Conservation (phyloP, 2,329 filamentous ascomycete species). For the Curvularia hawaiiensis region DNA sequence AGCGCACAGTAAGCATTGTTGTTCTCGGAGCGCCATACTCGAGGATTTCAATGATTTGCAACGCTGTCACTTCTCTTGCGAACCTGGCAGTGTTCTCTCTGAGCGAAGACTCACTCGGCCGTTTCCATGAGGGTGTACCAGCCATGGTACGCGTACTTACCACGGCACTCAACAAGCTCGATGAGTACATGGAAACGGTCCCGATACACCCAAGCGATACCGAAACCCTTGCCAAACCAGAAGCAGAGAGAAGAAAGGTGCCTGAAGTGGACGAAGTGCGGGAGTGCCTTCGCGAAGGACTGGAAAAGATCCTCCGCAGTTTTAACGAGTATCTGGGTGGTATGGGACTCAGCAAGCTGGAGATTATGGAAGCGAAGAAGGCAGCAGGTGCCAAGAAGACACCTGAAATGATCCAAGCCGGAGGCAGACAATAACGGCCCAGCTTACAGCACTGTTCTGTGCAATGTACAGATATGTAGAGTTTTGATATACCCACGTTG, state of each 20-base stretch:
- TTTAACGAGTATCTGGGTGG: slow-evolving; percentile 78
- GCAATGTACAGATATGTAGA: slow-evolving; percentile 3
- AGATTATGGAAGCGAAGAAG: slow-evolving; percentile 67
- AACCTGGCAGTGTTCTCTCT: slow-evolving; percentile 75
- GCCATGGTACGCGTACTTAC: slow-evolving; percentile 76
- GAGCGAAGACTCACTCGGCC: slow-evolving; percentile 80
- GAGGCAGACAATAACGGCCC: not conserved
- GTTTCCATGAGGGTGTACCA: slow-evolving; percentile 82
- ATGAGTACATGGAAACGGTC: slow-evolving; percentile 65
- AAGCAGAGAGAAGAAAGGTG: slow-evolving; percentile 51
- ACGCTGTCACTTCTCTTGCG: slow-evolving; percentile 70
- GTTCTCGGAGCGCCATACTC: slow-evolving; percentile 77
- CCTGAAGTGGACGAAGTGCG: slow-evolving; percentile 74
- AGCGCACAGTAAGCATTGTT: slow-evolving; percentile 66
- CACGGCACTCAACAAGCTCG: slow-evolving; percentile 68
- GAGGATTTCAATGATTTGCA: slow-evolving; percentile 51
- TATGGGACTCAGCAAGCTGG: slow-evolving; percentile 70
- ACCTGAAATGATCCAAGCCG: slow-evolving; percentile 33
- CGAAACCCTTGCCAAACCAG: slow-evolving; percentile 54
- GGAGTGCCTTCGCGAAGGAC: slow-evolving; percentile 65
- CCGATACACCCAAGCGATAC: slow-evolving; percentile 81
- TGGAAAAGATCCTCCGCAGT: slow-evolving; percentile 68
- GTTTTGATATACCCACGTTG: slow-evolving; percentile 1
- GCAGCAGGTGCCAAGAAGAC: slow-evolving; percentile 21
- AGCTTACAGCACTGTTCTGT: not conserved